Conservation (phyloP, 73 alveolate species). For the Paramecium sonneborni region DNA sequence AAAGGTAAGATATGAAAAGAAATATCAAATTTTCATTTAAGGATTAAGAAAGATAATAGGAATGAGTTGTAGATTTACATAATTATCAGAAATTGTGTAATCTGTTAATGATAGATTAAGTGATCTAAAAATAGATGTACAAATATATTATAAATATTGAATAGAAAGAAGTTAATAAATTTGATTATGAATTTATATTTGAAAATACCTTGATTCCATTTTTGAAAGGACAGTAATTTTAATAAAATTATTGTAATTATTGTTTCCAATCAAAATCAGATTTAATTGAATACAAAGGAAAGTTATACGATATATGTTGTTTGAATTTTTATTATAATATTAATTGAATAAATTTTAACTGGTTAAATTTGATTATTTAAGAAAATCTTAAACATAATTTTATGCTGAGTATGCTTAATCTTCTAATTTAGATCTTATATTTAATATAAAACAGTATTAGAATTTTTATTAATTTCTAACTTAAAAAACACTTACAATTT, state of each 20-base stretch:
- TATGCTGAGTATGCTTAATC: conserved; percentile 17
- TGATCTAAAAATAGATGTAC: conserved; percentile 27
- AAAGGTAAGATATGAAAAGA: conserved; percentile 14
- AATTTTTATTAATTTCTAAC: conserved; percentile 31
- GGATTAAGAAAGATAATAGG: conserved; percentile 15
- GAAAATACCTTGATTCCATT: conserved; percentile 36
- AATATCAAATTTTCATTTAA: not conserved
- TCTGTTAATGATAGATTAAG: not conserved
- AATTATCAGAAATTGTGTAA: not conserved
- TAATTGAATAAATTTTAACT: not conserved
- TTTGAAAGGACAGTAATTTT: not conserved
- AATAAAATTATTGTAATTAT: not conserved
- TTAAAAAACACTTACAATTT: not conserved
- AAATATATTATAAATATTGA: not conserved
- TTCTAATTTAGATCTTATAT: conserved; percentile 21
- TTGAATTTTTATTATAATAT: not conserved
- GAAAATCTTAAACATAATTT: conserved; percentile 42
- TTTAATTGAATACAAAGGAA: not conserved
- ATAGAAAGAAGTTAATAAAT: conserved; percentile 1
- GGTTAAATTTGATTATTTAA: not conserved
- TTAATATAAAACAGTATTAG: not conserved
- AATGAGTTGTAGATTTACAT: conserved; percentile 18
- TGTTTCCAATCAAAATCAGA: not conserved
- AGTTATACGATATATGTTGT: not conserved
- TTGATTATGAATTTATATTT: not conserved